These are phyloP conservation scores for Ophiosphaerella korrae DNA, from an alignment of 2,329 filamentous ascomycete genomes.

Conservation along the genomic window DNA sequence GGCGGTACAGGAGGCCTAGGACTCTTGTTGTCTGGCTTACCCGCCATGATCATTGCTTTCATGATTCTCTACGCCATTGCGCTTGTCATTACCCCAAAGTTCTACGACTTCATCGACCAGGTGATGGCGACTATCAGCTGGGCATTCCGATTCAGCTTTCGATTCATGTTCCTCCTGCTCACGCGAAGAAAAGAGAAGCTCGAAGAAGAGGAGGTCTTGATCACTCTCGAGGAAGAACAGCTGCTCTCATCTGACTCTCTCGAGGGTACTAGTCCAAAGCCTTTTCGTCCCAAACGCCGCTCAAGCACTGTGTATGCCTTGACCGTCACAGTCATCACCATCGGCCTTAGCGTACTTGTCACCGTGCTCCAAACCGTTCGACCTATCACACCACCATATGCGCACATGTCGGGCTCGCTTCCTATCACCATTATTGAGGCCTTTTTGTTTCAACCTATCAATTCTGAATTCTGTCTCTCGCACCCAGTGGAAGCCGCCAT, in stretches of 20 bases:
- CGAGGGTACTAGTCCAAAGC: neutral
- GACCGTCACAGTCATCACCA: conserved; percentile 11
- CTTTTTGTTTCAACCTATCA: conserved; percentile 18
- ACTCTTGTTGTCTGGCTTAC: conserved; percentile 16
- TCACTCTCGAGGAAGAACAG: conserved; percentile 13
- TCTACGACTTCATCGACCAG: conserved; percentile 16
- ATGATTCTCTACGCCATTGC: conserved; percentile 11
- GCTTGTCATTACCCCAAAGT: conserved; percentile 12
- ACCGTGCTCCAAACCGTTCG: conserved; percentile 14
- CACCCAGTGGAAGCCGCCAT: conserved; percentile 17
- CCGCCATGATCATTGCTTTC: conserved; percentile 11
- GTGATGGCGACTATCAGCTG: conserved; percentile 3
- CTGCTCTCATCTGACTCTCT: neutral
- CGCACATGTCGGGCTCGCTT: conserved; percentile 24
- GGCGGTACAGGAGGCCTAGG: conserved; percentile 22
- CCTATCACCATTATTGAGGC: conserved; percentile 22
- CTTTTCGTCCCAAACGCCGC: neutral
- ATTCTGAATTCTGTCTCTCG: conserved; percentile 21
- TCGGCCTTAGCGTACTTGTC: conserved; percentile 7
- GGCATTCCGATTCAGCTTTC: conserved; percentile 10
- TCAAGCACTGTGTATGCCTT: conserved; percentile 7
- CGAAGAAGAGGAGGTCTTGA: conserved; percentile 12
- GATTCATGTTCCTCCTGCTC: neutral
- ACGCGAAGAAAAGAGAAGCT: conserved; percentile 2
- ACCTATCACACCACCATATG: conserved; percentile 18